Conservation (phyloP, 768 basidiomycete species). For the Leccinum variicolor region DNA sequence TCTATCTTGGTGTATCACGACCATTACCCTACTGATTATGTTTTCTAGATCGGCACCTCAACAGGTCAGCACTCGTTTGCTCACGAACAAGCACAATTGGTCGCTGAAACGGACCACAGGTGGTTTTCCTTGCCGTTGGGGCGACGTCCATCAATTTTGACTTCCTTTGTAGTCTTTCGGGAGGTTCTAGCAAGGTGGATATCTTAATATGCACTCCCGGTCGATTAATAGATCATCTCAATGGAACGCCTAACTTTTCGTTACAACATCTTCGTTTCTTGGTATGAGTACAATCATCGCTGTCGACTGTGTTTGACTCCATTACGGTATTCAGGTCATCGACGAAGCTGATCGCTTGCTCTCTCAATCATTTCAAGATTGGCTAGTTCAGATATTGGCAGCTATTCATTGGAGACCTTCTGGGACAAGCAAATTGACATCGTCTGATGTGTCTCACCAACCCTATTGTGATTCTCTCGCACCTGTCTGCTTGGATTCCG, state of each 20-base stretch:
- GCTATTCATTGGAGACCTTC: constrained; percentile 52
- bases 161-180: constrained; percentile 50
- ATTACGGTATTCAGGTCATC: constrained; percentile 59
- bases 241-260: constrained; percentile 84
- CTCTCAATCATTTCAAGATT: constrained; percentile 94
- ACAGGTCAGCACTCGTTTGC: constrained; percentile 94
- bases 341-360: constrained; percentile 98
- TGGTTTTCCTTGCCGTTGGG: constrained; percentile 29
- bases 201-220: constrained; percentile 96
- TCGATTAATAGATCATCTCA: constrained; percentile 89
- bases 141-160: not conserved
- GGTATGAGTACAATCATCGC: constrained; percentile 42
- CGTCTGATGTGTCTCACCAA: constrained; percentile 4
- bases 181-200: constrained; percentile 90
- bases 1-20: not conserved
- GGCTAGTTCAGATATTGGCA: constrained; percentile 81
- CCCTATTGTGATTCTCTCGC: constrained; percentile 46
- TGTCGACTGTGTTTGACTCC: not conserved
- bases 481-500: constrained; percentile 48
- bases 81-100: constrained; percentile 82
- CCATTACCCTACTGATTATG: not conserved
- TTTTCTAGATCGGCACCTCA: constrained; percentile 62
- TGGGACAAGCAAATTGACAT: constrained; percentile 2
- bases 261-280: constrained; percentile 94
- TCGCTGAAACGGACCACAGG: constrained; percentile 56